phyloP scores from a whole-genome alignment of 345 rosid species.

The Populus tremula region DNA sequence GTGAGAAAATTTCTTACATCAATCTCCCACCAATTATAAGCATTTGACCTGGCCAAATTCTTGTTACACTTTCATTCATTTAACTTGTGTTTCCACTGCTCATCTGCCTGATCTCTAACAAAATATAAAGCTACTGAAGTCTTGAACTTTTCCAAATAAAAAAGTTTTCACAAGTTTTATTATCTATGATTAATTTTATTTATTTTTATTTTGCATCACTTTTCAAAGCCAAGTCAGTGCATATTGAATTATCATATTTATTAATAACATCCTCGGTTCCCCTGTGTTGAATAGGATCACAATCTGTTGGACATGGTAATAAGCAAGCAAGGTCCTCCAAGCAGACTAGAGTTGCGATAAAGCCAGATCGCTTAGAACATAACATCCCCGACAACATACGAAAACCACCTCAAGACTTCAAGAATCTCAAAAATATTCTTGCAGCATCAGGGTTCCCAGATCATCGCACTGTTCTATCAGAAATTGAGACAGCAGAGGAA shows the following conservation, averaged over 20 bases:
- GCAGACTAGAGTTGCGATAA: conserved; percentile 13
- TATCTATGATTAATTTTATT: too few species aligned
- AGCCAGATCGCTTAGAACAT: conserved; percentile 8
- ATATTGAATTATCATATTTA: background rate
- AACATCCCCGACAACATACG: conserved; percentile 10
- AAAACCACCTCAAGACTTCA: conserved; percentile 25
- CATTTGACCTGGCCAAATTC: too few species aligned
- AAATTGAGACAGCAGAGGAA: conserved; percentile 52
- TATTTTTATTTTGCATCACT: too few species aligned
- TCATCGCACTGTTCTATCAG: conserved; percentile 27
- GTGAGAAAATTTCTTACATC: too few species aligned
- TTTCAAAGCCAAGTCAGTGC: too few species aligned
- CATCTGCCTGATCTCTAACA: too few species aligned
- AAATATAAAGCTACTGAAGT: too few species aligned
- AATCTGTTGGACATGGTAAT: conserved; percentile 11
- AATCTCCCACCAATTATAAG: too few species aligned
- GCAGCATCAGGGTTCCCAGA: conserved; percentile 24
- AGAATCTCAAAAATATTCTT: conserved; percentile 37
- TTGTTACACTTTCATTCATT: too few species aligned
- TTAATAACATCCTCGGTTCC: background rate
- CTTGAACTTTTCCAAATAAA: too few species aligned
- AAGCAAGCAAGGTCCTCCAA: conserved; percentile 8
- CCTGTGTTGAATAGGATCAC: conserved; percentile 24
- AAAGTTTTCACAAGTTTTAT: too few species aligned
- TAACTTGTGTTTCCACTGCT: too few species aligned